Evolutionary conservation across 2,329 filamentous ascomycete species (phyloP), one percentile per base, ranked within the genome.

Genomic region (Emergomyces orientalis): DNA sequence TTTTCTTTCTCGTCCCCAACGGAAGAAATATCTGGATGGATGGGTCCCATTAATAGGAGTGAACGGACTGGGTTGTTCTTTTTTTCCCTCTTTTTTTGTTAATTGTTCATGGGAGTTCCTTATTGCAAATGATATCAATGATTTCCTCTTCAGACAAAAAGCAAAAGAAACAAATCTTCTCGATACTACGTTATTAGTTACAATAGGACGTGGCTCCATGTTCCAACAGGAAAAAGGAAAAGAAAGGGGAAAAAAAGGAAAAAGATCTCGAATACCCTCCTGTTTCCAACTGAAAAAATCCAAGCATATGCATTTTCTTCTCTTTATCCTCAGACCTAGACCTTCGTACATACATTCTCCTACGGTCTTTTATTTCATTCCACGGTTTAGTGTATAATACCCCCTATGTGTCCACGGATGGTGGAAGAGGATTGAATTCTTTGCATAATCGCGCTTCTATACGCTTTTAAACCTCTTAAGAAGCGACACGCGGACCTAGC

Each of bases 121-220:
- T 32, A 32, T 27, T 54, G 32, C 51, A 34, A 54, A 54, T 54
- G 51, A 34, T 54, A 54, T 54, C 51, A 54, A 54, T 34, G 27
- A 30, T n/a, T 54, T 32, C 27, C 49, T 52, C 49, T 32, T 52
- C 11, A 32, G 19, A 19, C 25, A 30, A n/a, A n/a, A n/a, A 9
- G 14, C 11, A n/a, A 32, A 34, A 14, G 3, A 22, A 49, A 49
- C 25, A 25, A 27, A 49, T 11, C n/a, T 25, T 49, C 11, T 45
- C 43, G 9, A 19, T 6, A 32, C 32, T 9, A 7, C 45, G 4
- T 22, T 49, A 9, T 49, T 7, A 22, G 43, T 47, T 27, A 22
- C 19, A 22, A 41, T 41, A 3, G 17, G 39, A 41, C 3, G 39
- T 17, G 39, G 41, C 41, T 43, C 17, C 19, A 19, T 43, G 41